Evolutionary conservation across 306 rosid species (phyloP).

Genomic region (Prunus dulcis): DNA sequence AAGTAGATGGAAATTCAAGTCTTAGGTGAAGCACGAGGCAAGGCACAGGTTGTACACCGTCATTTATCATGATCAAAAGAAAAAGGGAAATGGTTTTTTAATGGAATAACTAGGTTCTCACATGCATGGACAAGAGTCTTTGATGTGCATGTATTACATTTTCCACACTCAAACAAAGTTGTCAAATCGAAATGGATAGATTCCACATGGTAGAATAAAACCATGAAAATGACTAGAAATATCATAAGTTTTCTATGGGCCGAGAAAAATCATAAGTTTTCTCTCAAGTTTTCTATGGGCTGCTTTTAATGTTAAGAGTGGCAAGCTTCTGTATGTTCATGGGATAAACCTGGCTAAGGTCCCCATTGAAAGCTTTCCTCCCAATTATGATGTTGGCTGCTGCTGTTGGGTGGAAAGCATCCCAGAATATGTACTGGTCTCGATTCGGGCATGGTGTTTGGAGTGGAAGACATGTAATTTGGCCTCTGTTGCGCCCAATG

Average conservation of each 20-base stretch:
- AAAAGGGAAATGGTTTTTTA: too few relatives aligned
- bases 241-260: neutral
- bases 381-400: constrained; percentile 74
- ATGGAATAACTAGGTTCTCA: neutral
- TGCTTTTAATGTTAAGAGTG: constrained; percentile 29
- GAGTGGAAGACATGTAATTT: constrained; percentile 80
- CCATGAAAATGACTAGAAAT: neutral
- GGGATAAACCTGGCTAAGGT: constrained; percentile 48
- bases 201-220: neutral
- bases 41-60: neutral
- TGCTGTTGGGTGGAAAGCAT: constrained; percentile 90
- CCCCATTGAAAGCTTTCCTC: constrained; percentile 63
- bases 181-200: neutral
- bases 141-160: neutral
- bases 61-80: too few relatives aligned
- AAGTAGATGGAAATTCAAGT: too few relatives aligned
- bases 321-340: constrained; percentile 69
- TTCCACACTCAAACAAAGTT: neutral
- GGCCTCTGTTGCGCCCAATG: constrained; percentile 83
- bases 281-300: neutral
- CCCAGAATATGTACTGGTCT: constrained; percentile 75
- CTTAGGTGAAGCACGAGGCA: too few relatives aligned
- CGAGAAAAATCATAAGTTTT: neutral
- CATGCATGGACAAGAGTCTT: neutral
- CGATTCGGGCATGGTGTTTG: constrained; percentile 75